Conservation (phyloP, 495 filamentous ascomycete species). For the Neurospora sp. region DNA sequence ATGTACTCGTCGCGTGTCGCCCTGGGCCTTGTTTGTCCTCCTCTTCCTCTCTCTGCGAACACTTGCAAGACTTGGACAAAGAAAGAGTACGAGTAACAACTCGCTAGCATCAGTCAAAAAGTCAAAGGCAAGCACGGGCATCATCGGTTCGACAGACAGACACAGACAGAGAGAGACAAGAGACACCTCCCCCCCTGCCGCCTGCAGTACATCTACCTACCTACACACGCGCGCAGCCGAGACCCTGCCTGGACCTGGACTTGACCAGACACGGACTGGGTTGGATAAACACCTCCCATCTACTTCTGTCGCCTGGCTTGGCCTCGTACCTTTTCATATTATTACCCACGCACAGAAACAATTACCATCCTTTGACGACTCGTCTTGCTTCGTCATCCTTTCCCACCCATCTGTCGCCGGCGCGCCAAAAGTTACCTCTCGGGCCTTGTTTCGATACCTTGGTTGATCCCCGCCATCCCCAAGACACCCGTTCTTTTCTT, state of each 20-base stretch:
- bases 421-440: not conserved
- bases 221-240: not conserved
- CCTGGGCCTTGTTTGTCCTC: conserved; percentile 10
- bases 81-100: not conserved
- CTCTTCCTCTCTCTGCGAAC: not conserved
- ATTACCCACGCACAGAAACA: not conserved
- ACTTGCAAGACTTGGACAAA: not conserved
- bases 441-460: not conserved
- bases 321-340: not conserved
- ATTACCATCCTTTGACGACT: not conserved
- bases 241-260: not conserved
- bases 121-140: not conserved
- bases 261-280: not conserved
- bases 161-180: not conserved
- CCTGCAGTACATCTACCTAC: not conserved
- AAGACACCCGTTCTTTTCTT: not conserved
- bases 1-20: conserved; percentile 18
- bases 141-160: not conserved
- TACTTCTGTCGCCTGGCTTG: not conserved
- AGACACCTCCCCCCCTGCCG: not conserved
- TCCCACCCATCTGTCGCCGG: not conserved
- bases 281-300: not conserved
- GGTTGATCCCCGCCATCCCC: not conserved
- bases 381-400: not conserved
- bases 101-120: not conserved